Conservation (phyloP, 176 grass and related monocot species). For the Carex scoparia region DNA sequence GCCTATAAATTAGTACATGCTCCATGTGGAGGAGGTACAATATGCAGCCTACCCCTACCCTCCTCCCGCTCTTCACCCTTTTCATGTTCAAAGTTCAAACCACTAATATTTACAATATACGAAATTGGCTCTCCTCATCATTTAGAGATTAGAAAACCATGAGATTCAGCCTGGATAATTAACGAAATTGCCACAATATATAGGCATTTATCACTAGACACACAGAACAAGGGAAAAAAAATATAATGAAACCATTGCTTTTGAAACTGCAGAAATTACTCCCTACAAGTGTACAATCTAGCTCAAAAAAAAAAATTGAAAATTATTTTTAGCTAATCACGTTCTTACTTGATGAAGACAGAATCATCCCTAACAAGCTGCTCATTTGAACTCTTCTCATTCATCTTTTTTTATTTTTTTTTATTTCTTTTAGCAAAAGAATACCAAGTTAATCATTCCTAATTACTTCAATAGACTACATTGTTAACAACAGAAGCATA, state of each 20-base stretch:
- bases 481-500: conserved; percentile 7
- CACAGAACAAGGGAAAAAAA: not conserved
- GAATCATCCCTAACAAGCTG: not conserved
- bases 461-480: not conserved
- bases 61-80: not conserved
- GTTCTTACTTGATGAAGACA: not conserved
- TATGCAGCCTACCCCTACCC: not conserved
- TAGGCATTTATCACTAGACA: not conserved
- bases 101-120: not conserved
- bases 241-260: not conserved
- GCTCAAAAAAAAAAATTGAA: not conserved
- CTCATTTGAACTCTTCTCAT: not conserved
- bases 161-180: not conserved
- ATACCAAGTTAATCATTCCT: conserved; percentile 4
- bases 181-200: not conserved
- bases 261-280: not conserved
- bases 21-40: not conserved
- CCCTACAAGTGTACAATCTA: conserved; percentile 2
- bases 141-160: not conserved
- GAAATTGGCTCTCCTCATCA: not conserved
- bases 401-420: not conserved
- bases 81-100: not conserved
- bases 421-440: conserved; percentile 9
- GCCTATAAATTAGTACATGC: not conserved
- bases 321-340: not conserved